A percentile compares a stretch with the other conserved stretches of the same genome.
Conservation (phyloP, 352 stramenopile species). For the Peronospora destructor region DNA sequence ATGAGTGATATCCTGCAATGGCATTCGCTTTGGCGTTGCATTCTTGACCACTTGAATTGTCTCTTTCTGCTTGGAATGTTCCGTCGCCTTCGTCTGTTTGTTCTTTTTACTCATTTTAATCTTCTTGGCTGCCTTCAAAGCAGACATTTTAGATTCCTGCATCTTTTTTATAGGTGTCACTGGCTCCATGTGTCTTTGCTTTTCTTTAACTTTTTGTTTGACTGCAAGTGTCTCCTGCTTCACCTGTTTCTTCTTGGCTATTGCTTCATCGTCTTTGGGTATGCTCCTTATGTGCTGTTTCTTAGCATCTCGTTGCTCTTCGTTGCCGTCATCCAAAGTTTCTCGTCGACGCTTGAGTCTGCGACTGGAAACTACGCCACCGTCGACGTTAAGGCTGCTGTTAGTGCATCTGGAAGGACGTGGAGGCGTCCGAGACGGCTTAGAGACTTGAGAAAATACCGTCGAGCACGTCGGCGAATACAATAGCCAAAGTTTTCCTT, state of each 20-base stretch:
- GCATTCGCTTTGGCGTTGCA: constrained; percentile 31
- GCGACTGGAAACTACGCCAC: constrained; percentile 8
- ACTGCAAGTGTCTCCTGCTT: background rate
- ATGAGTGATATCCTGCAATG: constrained; percentile 63
- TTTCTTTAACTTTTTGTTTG: constrained; percentile 4
- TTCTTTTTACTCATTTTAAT: constrained; percentile 19
- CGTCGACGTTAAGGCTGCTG: constrained; percentile 7
- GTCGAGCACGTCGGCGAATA: constrained; percentile 26
- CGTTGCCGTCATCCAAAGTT: constrained; percentile 5
- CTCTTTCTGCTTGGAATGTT: constrained; percentile 10
- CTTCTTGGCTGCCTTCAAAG: constrained; percentile 24
- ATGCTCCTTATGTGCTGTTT: constrained; percentile 6
- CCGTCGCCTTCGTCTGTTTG: constrained; percentile 13
- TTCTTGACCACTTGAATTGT: constrained; percentile 19
- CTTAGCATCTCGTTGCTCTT: constrained; percentile 12
- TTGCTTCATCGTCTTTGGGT: constrained; percentile 1
- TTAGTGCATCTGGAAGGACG: constrained; percentile 18
- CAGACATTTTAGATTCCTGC: constrained; percentile 22
- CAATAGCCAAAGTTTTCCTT: constrained; percentile 70
- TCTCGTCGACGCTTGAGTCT: constrained; percentile 14
- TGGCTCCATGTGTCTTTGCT: background rate
- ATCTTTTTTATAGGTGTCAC: constrained; percentile 27
- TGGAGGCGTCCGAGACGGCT: constrained; percentile 12
- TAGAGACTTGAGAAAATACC: constrained; percentile 1
- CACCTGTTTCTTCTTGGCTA: background rate